A percentile compares a stretch with the other conserved stretches of the same genome.
Conservation (phyloP, 371 early-diverging fungal species). For the Mucor racemosus region DNA sequence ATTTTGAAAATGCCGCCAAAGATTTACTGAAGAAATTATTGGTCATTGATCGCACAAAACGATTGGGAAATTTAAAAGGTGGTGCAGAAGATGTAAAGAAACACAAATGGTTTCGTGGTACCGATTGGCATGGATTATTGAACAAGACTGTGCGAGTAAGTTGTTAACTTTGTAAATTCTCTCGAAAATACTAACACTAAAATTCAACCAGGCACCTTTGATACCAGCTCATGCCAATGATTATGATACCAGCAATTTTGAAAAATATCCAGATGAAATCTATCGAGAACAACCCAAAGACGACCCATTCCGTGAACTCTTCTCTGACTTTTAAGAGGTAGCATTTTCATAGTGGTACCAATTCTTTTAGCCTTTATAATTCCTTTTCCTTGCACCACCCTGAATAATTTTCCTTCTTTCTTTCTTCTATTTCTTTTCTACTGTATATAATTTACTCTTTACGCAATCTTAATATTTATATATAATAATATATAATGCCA, state of each 20-base stretch:
- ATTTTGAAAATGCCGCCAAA: slow-evolving; percentile 77
- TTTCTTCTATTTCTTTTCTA: slow-evolving; percentile 5
- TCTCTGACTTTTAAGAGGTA: slow-evolving; percentile 44
- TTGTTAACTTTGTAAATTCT: slow-evolving; percentile 14
- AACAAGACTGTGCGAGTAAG: slow-evolving; percentile 65
- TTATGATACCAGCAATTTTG: slow-evolving; percentile 74
- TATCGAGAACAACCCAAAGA: slow-evolving; percentile 36
- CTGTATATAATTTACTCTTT: neutral
- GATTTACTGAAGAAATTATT: slow-evolving; percentile 80
- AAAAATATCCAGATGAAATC: slow-evolving; percentile 63
- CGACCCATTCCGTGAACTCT: slow-evolving; percentile 51
- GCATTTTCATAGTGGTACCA: neutral
- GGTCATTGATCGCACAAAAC: slow-evolving; percentile 76
- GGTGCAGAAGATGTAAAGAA: slow-evolving; percentile 70
- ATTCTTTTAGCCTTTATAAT: slow-evolving; percentile 1
- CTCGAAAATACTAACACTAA: too few species aligned
- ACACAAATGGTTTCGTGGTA: slow-evolving; percentile 87
- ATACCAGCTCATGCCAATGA: slow-evolving; percentile 65
- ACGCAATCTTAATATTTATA: neutral
- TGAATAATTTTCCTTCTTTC: neutral
- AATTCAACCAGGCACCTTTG: slow-evolving; percentile 52
- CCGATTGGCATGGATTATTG: slow-evolving; percentile 83
- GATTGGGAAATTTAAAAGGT: slow-evolving; percentile 70
- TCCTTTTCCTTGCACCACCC: neutral
- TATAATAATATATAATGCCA: slow-evolving; percentile 15